Percentiles rank a stretch among this genome's conserved stretches.
These are phyloP conservation scores for Punctularia strigosozonata DNA, from an alignment of 768 basidiomycete genomes.

Conservation along the genomic window DNA sequence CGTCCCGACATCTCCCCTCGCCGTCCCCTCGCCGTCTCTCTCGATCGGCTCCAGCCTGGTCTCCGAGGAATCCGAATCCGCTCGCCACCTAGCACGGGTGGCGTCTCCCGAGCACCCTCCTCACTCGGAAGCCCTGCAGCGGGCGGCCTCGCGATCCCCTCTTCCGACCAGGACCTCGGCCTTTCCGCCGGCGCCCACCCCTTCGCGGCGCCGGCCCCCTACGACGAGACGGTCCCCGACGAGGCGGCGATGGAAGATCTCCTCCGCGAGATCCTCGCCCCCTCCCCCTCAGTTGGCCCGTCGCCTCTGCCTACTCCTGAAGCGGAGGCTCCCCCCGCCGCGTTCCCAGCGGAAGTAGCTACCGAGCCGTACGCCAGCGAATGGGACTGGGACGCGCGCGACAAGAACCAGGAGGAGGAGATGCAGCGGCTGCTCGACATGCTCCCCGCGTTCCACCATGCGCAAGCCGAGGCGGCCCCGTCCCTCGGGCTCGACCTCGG, in stretches of 20 bases:
- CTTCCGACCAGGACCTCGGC: conserved; percentile 24
- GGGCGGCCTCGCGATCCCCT: conserved; percentile 49
- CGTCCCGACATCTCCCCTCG: conserved; percentile 18
- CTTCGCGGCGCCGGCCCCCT: conserved; percentile 8
- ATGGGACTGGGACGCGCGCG: conserved; percentile 11
- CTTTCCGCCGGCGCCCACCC: conserved; percentile 8
- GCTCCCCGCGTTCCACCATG: conserved; percentile 25
- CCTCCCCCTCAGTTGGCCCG: conserved; percentile 26
- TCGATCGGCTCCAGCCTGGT: conserved; percentile 17
- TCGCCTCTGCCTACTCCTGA: conserved; percentile 13
- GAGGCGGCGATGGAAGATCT: conserved; percentile 56
- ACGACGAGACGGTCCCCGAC: conserved; percentile 26
- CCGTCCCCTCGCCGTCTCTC: conserved; percentile 18
- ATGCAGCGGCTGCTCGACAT: conserved; percentile 52
- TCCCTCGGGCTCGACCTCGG: conserved; percentile 20
- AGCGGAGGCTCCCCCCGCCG: conserved; percentile 11
- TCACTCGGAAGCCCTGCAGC: conserved; percentile 77
- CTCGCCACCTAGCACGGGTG: conserved; percentile 99
- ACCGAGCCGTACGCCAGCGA: conserved; percentile 11
- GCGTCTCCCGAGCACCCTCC: conserved; percentile 69
- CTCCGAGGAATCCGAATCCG: conserved; percentile 41
- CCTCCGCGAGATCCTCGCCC: conserved; percentile 58
- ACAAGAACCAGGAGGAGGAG: conserved; percentile 34
- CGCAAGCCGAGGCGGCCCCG: conserved; percentile 15
- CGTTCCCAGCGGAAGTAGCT: conserved; percentile 12